Base-by-base conservation (phyloP, 2,329 filamentous ascomycete species). In the Leptographium flavum region DNA sequence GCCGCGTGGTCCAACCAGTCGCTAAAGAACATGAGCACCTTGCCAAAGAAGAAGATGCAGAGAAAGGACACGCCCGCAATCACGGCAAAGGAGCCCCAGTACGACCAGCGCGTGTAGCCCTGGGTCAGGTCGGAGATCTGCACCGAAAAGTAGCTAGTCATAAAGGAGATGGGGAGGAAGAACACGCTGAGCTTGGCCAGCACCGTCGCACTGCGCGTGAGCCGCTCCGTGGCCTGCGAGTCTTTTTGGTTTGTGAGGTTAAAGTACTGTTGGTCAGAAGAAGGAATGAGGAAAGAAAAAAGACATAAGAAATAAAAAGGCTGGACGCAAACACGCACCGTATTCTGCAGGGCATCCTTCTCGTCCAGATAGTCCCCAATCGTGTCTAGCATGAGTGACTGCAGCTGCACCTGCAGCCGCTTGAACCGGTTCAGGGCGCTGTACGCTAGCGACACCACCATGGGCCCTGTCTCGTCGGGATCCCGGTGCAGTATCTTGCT, bases 241-340 rank as follows among this genome's bases (percentile, higher is more conserved):
- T 87, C 81, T 57, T 83, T 85, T 55, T 86, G 76, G 17, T 81
- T 76, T 47, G 82, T 84, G 51, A 87, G 70, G 58, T 83, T 85
- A 68, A 87, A 87, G 58, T 86, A 86, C 79, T 83, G 56, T 1
- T 11, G 5, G n/a, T n/a, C n/a, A n/a, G n/a, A n/a, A 15, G 9
- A 14, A 9, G n/a, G 13, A 19, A 17, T 10, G 4, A n/a, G 19
- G 27, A 17, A 13, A 15, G 4, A 13, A 7, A 11, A 28, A 23
- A n/a, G 15, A 10, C 2, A 10, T 10, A 23, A 37, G n/a, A n/a
- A n/a, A n/a, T n/a, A n/a, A n/a, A n/a, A n/a, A n/a, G n/a, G n/a
- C n/a, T n/a, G n/a, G n/a, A n/a, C n/a, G n/a, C n/a, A n/a, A n/a
- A n/a, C n/a, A 39, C 43, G 10, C 11, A 81, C 80, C 57, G 85